A percentile compares a stretch with the other conserved stretches of the same genome.
phyloP scores from a whole-genome alignment of 2,329 filamentous ascomycete genomes.

The Thielaviopsis ethacetica region DNA sequence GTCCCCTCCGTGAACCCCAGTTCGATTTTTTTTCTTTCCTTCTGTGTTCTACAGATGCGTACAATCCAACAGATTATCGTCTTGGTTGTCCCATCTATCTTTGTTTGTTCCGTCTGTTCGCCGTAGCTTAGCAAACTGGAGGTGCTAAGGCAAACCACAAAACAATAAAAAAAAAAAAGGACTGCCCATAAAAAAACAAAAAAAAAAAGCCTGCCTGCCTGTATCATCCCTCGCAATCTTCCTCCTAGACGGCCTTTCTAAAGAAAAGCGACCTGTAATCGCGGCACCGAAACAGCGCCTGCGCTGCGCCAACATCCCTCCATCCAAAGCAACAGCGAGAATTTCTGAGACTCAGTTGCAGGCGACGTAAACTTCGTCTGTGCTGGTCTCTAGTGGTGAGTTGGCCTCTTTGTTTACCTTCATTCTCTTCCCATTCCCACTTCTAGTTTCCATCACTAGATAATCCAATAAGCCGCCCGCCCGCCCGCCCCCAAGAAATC shows the following conservation, averaged over 20 bases:
- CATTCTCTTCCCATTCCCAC: not conserved
- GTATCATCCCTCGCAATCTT: not conserved
- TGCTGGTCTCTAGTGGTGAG: constrained; percentile 43
- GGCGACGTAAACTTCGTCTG: constrained; percentile 43
- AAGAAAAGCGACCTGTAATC: not conserved
- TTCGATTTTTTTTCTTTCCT: not conserved
- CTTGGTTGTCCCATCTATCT: not conserved
- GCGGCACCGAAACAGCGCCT: not conserved
- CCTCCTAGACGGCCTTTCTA: not conserved
- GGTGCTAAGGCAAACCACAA: not conserved
- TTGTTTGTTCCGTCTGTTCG: not conserved
- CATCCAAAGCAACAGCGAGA: not conserved
- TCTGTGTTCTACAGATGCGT: not conserved
- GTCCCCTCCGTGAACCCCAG: not conserved
- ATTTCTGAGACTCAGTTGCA: constrained; percentile 37
- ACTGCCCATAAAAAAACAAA: not conserved
- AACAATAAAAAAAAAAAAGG: not conserved
- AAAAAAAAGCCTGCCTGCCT: not conserved
- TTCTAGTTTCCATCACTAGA: not conserved
- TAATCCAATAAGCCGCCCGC: too few relatives aligned
- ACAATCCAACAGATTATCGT: not conserved
- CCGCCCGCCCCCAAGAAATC: too few relatives aligned
- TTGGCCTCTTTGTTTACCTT: not conserved
- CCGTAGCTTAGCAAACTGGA: not conserved
- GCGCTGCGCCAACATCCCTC: not conserved